Evolutionary conservation across 306 rosid species (phyloP), one percentile per base, ranked within the genome.

Genomic region (Lathyrus oleraceus): DNA sequence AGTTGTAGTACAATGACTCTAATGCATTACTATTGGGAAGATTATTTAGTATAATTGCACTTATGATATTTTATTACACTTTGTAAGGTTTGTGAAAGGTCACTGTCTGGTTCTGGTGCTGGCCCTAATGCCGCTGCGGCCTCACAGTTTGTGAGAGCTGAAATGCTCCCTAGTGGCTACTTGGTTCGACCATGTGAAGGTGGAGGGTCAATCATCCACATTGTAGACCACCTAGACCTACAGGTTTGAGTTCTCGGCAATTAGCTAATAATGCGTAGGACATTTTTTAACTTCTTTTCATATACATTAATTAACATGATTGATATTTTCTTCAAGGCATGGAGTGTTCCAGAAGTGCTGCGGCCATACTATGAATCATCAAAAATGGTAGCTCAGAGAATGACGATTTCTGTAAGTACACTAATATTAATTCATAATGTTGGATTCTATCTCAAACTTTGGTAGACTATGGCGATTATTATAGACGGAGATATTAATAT

Each of bases 111-210:
- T 73, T 82, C 99, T 44, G 97, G 97, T 35, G 86, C 92, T 20
- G 96, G 96, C 52, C 91, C 99, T 45, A 86, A 77, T 83, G 71
- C 91, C 14, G 88, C 87, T 2, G 86, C 97, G 5, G 88, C 95
- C 65, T 69, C 89, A 59, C 97, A 91, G 76, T 95, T 83, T 76
- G 96, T 81, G 49, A 86, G 99, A 71, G 99, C 87, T 8, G 88
- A 86, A 68, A 85, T 82, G 86, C 97, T 95, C 52, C 99, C 99
- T n/a, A 86, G 99, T 86, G 99, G 99, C 49, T 95, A 88, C 80
- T 82, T 91, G 78, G 83, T 95, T 82, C 92, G 99, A 62, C 96
- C 99, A n/a, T 94, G 97, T 43, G 99, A 94, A 56, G 99, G 99
- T 65, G 99, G 99, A 51, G 97, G 99, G 54, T 95, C 99, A 57